Evolutionary conservation across 176 grass and related monocot species (phyloP).

Genomic region (Cenchrus purpureus): DNA sequence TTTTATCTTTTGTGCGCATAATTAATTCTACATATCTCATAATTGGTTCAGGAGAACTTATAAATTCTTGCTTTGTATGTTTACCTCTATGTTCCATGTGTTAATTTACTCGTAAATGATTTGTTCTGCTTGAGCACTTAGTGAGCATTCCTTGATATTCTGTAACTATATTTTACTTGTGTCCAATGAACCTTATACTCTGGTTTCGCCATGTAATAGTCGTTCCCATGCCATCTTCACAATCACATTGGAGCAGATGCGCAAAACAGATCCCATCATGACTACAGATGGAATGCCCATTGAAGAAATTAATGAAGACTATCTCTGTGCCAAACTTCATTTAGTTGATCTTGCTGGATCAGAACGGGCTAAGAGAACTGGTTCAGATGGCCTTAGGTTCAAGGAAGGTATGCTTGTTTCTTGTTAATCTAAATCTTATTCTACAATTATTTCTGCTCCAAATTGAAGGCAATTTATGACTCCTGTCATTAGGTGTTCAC

Average conservation of each 20-base stretch:
- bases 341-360: slow-evolving; percentile 98
- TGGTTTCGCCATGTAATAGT: slow-evolving; percentile 73
- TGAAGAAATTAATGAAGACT: slow-evolving; percentile 89
- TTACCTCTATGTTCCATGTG: neutral
- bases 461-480: slow-evolving; percentile 13
- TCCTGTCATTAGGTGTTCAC: slow-evolving; percentile 83
- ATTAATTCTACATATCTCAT: slow-evolving; percentile 3
- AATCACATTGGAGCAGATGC: slow-evolving; percentile 99
- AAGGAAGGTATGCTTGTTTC: slow-evolving; percentile 80
- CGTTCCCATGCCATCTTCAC: slow-evolving; percentile 99
- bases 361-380: slow-evolving; percentile 93
- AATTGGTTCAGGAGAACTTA: neutral
- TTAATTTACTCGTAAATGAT: neutral
- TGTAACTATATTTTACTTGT: slow-evolving; percentile 22
- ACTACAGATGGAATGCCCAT: slow-evolving; percentile 68
- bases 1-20: slow-evolving; percentile 21
- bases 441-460: neutral
- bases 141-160: slow-evolving; percentile 29
- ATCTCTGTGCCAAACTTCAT: slow-evolving; percentile 94
- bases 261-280: slow-evolving; percentile 75
- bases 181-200: slow-evolving; percentile 48
- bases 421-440: slow-evolving; percentile 5
- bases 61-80: slow-evolving; percentile 21
- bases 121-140: slow-evolving; percentile 10
- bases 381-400: slow-evolving; percentile 95